Percentiles rank a stretch among this genome's conserved stretches.
These are phyloP conservation scores for Warburgia ugandensis DNA, from an alignment of 164 flowering plant species.

Conservation along the genomic window DNA sequence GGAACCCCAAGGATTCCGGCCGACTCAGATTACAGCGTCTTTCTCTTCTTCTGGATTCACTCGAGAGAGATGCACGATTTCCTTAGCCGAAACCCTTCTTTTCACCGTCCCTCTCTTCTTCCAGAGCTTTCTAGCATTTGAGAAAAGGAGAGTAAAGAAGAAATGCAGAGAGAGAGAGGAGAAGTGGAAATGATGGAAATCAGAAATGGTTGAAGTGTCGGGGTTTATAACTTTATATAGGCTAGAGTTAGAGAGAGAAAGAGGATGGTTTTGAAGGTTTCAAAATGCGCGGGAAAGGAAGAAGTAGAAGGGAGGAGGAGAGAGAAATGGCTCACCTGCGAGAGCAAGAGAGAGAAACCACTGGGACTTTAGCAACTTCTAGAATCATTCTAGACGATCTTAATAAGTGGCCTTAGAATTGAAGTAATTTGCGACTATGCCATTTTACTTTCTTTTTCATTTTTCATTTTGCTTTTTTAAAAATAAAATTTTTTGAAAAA, in stretches of 20 bases:
- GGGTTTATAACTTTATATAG: too few relatives aligned
- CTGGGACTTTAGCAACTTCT: too few relatives aligned
- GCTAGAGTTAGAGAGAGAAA: neutral
- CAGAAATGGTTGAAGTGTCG: too few relatives aligned
- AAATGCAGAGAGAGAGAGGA: neutral
- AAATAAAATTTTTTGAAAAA: too few relatives aligned
- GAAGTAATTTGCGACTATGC: too few relatives aligned
- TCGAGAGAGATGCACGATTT: constrained; percentile 2
- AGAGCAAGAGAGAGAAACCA: constrained; percentile 2
- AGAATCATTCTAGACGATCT: too few relatives aligned
- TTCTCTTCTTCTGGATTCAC: neutral
- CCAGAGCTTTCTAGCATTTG: constrained; percentile 6
- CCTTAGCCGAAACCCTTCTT: neutral
- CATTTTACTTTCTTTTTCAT: too few relatives aligned
- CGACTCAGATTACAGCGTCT: neutral
- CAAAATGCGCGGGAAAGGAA: too few relatives aligned
- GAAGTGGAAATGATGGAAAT: neutral
- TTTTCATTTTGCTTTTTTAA: too few relatives aligned
- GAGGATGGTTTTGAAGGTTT: neutral
- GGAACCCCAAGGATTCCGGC: constrained; percentile 5
- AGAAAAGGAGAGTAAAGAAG: neutral
- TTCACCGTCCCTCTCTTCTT: neutral
- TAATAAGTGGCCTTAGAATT: too few relatives aligned
- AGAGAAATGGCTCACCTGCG: neutral
- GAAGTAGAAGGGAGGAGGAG: neutral